Evolutionary conservation across 2,329 filamentous ascomycete genomes (phyloP).

Genomic region (Exophiala sideris): DNA sequence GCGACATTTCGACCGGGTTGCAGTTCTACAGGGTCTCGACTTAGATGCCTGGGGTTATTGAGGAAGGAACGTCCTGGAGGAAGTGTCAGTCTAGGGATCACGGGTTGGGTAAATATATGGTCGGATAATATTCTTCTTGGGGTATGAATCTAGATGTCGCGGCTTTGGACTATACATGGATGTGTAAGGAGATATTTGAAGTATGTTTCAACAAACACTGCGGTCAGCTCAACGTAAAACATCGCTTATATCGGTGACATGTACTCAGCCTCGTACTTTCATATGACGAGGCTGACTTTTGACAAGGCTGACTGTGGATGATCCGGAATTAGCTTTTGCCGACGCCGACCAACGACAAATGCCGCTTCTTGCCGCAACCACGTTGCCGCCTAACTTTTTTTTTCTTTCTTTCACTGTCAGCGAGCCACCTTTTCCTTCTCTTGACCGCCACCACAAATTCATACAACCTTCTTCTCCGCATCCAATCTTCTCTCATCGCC

Average conservation of each 20-base stretch:
- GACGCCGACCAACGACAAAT: neutral
- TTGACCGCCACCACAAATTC: constrained; percentile 2
- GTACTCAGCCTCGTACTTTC: neutral
- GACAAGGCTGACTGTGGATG: neutral
- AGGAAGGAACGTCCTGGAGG: neutral
- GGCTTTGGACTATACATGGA: no score
- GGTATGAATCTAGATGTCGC: no score
- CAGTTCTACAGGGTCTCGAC: constrained; percentile 23
- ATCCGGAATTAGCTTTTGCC: neutral
- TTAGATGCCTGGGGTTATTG: neutral
- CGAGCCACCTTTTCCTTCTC: neutral
- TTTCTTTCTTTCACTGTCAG: neutral
- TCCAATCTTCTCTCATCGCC: neutral
- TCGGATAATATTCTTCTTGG: no score
- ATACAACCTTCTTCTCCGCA: neutral
- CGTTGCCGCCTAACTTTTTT: constrained; percentile 4
- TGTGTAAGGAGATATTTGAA: no score
- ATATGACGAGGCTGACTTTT: neutral
- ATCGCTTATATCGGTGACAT: no score
- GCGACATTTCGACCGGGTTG: constrained; percentile 25
- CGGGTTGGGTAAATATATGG: neutral
- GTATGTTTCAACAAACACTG: no score
- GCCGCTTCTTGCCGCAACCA: neutral
- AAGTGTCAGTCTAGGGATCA: neutral
- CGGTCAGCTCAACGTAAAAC: no score